Base-by-base conservation (phyloP, 2,329 filamentous ascomycete species). In the Fusarium nodosum region DNA sequence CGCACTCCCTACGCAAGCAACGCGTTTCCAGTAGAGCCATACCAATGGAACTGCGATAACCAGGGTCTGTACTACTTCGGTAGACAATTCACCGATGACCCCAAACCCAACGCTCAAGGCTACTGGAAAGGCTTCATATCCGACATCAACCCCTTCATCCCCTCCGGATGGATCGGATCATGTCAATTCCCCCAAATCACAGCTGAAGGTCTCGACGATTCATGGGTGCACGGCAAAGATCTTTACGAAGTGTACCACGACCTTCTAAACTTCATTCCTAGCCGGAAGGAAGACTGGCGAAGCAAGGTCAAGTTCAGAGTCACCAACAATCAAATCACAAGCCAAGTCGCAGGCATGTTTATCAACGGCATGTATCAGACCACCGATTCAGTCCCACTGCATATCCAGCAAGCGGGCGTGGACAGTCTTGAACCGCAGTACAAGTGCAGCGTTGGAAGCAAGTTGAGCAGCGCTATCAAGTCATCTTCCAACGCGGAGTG, bases 181-280 rank as follows among this genome's bases (percentile, higher is more conserved):
- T 96, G 93, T 72, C 89, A 91, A 71, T 96, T 95, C 76, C 93
- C 93, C 0, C 93, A 96, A 77, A 92, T 96, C 73, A 94, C 92
- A 0, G 80, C 85, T 2, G 85, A 81, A 20, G 93, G 93, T 0
- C 83, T 96, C 1, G 87, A 90, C 48, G 93, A 96, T 78, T 91
- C 90, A 16, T 91, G 87, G 82, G 85, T 90, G 67, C 93, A 96
- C 77, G 93, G 93, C 12, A 83, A 82, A n/a, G 92, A 96, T 75
- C 79, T 96, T 0, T 93, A 89, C 74, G 86, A 80, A n/a, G 91
- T 95, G 11, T 96, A 97, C 75, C 87, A 90, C 72, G 86, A 88
- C 65, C 80, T 92, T 7, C 83, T 96, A 1, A 75, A 81, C 3
- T 92, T 95, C 76, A 81, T 96, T 2, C 92, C 92, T 0, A 64